Conservation (phyloP, 2,329 filamentous ascomycete species). For the Colletotrichum sidae region DNA sequence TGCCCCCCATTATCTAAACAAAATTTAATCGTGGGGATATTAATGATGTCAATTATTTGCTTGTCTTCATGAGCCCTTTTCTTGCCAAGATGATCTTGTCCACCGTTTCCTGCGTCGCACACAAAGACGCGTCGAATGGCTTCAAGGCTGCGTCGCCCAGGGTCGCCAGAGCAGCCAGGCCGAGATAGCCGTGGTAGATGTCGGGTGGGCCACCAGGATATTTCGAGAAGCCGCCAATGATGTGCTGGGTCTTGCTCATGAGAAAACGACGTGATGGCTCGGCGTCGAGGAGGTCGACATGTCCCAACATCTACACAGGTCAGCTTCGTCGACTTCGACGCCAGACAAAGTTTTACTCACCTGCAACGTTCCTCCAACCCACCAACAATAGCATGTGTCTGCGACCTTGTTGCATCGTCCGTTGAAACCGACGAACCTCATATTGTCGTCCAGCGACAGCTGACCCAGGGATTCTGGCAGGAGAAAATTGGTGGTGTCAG, state of each 20-base stretch:
- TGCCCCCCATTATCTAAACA: too few relatives aligned
- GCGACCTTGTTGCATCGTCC: constrained; percentile 91
- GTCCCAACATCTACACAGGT: constrained; percentile 65
- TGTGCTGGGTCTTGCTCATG: constrained; percentile 86
- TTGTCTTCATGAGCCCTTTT: constrained; percentile 46
- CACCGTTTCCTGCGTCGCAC: constrained; percentile 73
- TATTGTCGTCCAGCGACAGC: constrained; percentile 46
- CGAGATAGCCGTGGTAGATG: constrained; percentile 90
- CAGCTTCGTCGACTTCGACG: constrained; percentile 42
- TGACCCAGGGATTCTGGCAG: constrained; percentile 48
- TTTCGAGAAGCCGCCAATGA: constrained; percentile 87
- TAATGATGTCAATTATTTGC: too few relatives aligned
- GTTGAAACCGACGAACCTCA: constrained; percentile 80
- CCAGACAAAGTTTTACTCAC: constrained; percentile 51
- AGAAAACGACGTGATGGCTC: constrained; percentile 79
- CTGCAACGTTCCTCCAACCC: constrained; percentile 77
- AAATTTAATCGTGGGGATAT: too few relatives aligned
- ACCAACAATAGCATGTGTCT: constrained; percentile 97
- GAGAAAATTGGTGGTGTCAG: constrained; percentile 44
- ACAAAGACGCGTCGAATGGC: constrained; percentile 79
- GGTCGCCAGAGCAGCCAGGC: constrained; percentile 81
- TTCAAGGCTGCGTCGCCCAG: constrained; percentile 78
- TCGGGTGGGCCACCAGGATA: constrained; percentile 75
- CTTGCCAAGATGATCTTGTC: constrained; percentile 62
- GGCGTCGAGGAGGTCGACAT: constrained; percentile 67